Evolutionary conservation across 139 green algal genomes (phyloP), one percentile per base, ranked within the genome.

Genomic region (Helicosporidium sp.): DNA sequence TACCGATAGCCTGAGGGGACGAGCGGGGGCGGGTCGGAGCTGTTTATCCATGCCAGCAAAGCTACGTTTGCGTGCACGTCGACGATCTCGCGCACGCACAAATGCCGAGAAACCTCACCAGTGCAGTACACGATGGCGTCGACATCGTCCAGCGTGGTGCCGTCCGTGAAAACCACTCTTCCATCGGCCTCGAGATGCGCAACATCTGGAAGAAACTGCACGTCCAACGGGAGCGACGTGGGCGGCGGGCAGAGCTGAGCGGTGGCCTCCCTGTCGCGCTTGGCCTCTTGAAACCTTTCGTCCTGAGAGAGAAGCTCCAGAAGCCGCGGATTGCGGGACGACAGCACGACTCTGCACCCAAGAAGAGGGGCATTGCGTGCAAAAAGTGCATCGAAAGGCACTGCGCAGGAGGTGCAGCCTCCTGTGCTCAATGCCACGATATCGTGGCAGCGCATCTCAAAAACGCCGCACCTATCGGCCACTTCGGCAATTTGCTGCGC

Each of bases 71-170:
- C n/a, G n/a, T n/a, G n/a, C n/a, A n/a, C n/a, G n/a, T n/a, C n/a
- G n/a, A n/a, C n/a, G n/a, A n/a, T n/a, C n/a, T n/a, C n/a, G n/a
- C n/a, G n/a, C n/a, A n/a, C n/a, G n/a, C n/a, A n/a, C n/a, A n/a
- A n/a, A n/a, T n/a, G n/a, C n/a, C n/a, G 5, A 4, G n/a, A 19
- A 40, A 37, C 27, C 41, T 20, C 26, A 35, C 51, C 52, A 33
- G 52, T 80, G 48, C 51, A 62, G 31, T 69, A 75, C 40, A 83
- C 48, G 15, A 81, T 48, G 8, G 33, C 26, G 36, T 83, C 68
- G 23, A 83, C 48, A 10, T 46, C n/a, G 8, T 52, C 26, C 1
- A 57, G 25, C 2, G 10, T 35, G 3, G 29, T 41, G 16, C 70
- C 73, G 41, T 65, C 64, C 28, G 39, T 2, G 16, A 15, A 43